Conservation (phyloP, 2,329 filamentous ascomycete species). For the Graphium sp. region DNA sequence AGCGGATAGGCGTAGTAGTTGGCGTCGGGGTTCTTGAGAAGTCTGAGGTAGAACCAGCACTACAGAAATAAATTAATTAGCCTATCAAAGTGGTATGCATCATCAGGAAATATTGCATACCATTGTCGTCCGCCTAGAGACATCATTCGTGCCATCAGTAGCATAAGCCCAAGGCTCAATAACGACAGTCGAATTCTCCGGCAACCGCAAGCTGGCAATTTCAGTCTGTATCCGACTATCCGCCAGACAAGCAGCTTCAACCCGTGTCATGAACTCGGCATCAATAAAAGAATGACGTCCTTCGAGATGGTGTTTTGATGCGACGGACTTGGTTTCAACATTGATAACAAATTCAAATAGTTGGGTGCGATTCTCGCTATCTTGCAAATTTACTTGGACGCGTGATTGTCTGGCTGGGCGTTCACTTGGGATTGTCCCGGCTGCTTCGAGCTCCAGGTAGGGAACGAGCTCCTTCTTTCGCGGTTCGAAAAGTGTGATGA, state of each 20-base stretch:
- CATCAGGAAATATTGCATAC: constrained; percentile 11
- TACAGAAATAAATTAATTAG: constrained; percentile 4
- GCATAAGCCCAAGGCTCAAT: constrained; percentile 40
- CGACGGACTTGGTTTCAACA: constrained; percentile 9
- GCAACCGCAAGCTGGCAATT: constrained; percentile 22
- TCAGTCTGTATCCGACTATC: constrained; percentile 23
- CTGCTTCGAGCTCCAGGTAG: constrained; percentile 24
- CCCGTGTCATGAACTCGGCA: constrained; percentile 25
- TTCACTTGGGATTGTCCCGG: constrained; percentile 5
- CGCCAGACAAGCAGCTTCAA: constrained; percentile 26
- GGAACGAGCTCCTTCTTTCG: constrained; percentile 25
- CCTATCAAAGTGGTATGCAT: not conserved
- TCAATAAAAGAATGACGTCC: constrained; percentile 30
- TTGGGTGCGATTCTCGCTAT: constrained; percentile 6
- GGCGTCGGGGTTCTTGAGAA: constrained; percentile 23
- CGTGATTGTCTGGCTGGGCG: constrained; percentile 18
- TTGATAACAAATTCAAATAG: constrained; percentile 18
- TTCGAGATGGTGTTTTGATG: constrained; percentile 14
- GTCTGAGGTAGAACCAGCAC: constrained; percentile 19
- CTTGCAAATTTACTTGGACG: constrained; percentile 17
- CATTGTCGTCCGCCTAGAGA: constrained; percentile 28
- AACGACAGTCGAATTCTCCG: constrained; percentile 22
- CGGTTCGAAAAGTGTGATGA: constrained; percentile 31
- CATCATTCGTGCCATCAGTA: constrained; percentile 33
- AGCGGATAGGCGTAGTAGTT: constrained; percentile 43